These are phyloP conservation scores for Candolleomyces efflorescens DNA, from an alignment of 768 basidiomycete species.

Conservation along the genomic window DNA sequence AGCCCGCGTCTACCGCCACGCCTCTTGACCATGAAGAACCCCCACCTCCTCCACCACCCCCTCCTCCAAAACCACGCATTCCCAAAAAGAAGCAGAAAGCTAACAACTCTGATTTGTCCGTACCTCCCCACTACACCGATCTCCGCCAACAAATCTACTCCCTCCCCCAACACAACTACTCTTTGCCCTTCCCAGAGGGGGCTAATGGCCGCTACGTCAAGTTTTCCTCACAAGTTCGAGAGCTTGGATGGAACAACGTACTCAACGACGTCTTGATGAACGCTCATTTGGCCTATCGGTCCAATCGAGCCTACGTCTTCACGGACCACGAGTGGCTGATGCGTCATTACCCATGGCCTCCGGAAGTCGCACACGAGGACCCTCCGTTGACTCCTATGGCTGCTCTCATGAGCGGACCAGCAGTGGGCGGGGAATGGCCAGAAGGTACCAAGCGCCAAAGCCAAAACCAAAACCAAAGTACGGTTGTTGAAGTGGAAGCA, in stretches of 20 bases:
- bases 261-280: slow-evolving; percentile 49
- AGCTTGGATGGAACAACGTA: slow-evolving; percentile 49
- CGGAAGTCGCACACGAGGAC: slow-evolving; percentile 18
- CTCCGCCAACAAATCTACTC: slow-evolving; percentile 34
- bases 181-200: slow-evolving; percentile 47
- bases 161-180: slow-evolving; percentile 46
- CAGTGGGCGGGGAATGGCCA: slow-evolving; percentile 39
- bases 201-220: slow-evolving; percentile 42
- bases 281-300: slow-evolving; percentile 43
- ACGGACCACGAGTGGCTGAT: slow-evolving; percentile 38
- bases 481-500: background rate
- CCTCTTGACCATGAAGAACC: background rate
- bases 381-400: slow-evolving; percentile 35
- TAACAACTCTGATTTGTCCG: background rate
- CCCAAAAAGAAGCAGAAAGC: background rate
- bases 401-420: slow-evolving; percentile 39
- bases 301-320: slow-evolving; percentile 48
- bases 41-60: too few species aligned
- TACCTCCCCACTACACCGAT: slow-evolving; percentile 32
- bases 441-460: slow-evolving; percentile 24
- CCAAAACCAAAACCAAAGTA: slow-evolving; percentile 11
- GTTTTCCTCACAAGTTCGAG: slow-evolving; percentile 37
- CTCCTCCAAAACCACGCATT: background rate
- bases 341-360: slow-evolving; percentile 40
- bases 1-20: background rate